Evolutionary conservation across 1,284 basidiomycete genomes (phyloP).

Genomic region (Heterobasidion parviporum): DNA sequence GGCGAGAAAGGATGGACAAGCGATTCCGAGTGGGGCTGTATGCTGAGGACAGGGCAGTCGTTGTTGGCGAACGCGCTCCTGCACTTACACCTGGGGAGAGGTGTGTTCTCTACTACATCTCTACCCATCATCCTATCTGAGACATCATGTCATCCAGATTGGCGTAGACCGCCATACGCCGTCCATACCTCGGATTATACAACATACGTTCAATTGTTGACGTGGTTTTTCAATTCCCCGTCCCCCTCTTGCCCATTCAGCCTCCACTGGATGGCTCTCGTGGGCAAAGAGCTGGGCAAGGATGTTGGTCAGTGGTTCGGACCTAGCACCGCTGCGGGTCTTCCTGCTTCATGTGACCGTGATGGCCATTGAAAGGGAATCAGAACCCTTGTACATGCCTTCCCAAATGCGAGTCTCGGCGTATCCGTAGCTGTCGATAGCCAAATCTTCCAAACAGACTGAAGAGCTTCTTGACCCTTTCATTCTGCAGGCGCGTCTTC

Average conservation of each 20-base stretch:
- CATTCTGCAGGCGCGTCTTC: no score
- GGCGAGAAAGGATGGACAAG: conserved; percentile 81
- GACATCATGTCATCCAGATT: conserved; percentile 43
- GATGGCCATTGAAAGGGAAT: neutral
- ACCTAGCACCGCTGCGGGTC: conserved; percentile 89
- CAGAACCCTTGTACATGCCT: conserved; percentile 73
- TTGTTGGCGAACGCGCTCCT: conserved; percentile 86
- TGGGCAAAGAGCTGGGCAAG: conserved; percentile 91
- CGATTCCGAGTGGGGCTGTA: conserved; percentile 97
- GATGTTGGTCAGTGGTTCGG: conserved; percentile 98
- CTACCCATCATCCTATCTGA: neutral
- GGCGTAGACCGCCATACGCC: conserved; percentile 65
- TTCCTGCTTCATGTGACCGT: neutral
- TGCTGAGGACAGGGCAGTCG: conserved; percentile 93
- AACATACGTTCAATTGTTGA: conserved; percentile 81
- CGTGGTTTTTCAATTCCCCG: conserved; percentile 94
- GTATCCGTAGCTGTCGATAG: conserved; percentile 83
- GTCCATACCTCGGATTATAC: conserved; percentile 53
- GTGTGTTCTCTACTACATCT: conserved; percentile 35
- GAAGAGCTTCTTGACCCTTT: no score
- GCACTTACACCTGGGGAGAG: conserved; percentile 78
- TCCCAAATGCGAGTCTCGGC: conserved; percentile 74
- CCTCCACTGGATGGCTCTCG: conserved; percentile 92
- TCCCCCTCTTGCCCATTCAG: conserved; percentile 87
- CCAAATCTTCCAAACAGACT: conserved; percentile 78